These are phyloP conservation scores for Xerocomus brunneocitrinus DNA, from an alignment of 768 basidiomycete genomes.

Conservation along the genomic window DNA sequence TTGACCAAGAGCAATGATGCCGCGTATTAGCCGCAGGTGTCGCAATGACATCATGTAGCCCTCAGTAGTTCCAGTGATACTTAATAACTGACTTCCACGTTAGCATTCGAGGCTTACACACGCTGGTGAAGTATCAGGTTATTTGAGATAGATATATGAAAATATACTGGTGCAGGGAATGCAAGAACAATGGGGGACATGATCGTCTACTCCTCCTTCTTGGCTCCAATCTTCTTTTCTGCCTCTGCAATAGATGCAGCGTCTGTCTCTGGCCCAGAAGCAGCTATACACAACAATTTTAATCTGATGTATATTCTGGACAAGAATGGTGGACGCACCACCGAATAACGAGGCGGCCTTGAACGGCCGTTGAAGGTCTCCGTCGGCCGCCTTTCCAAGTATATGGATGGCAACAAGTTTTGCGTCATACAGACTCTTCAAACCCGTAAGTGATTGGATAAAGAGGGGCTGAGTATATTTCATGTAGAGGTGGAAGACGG, in stretches of 20 bases:
- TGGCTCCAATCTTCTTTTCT: constrained; percentile 75
- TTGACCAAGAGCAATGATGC: no score
- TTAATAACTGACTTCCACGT: not conserved
- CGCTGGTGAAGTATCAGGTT: not conserved
- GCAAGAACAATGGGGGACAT: constrained; percentile 12
- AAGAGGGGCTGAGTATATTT: constrained; percentile 96
- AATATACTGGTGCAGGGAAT: constrained; percentile 8
- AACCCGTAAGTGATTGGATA: constrained; percentile 91
- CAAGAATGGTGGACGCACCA: constrained; percentile 34
- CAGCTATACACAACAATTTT: constrained; percentile 29
- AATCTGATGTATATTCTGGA: not conserved
- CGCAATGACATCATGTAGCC: not conserved
- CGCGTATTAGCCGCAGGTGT: not conserved
- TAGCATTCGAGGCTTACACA: not conserved
- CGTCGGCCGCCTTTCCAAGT: constrained; percentile 72
- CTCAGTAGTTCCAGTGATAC: not conserved
- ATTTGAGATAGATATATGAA: constrained; percentile 10
- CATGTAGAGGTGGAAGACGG: constrained; percentile 89
- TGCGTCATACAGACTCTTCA: constrained; percentile 86
- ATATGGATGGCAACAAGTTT: constrained; percentile 81
- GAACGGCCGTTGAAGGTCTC: constrained; percentile 89
- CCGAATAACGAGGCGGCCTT: constrained; percentile 74
- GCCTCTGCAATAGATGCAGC: constrained; percentile 83
- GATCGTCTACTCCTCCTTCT: constrained; percentile 65
- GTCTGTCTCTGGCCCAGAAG: constrained; percentile 77